These are phyloP conservation scores for Hygrophoropsis aurantiaca DNA, from an alignment of 768 basidiomycete species.

Conservation along the genomic window DNA sequence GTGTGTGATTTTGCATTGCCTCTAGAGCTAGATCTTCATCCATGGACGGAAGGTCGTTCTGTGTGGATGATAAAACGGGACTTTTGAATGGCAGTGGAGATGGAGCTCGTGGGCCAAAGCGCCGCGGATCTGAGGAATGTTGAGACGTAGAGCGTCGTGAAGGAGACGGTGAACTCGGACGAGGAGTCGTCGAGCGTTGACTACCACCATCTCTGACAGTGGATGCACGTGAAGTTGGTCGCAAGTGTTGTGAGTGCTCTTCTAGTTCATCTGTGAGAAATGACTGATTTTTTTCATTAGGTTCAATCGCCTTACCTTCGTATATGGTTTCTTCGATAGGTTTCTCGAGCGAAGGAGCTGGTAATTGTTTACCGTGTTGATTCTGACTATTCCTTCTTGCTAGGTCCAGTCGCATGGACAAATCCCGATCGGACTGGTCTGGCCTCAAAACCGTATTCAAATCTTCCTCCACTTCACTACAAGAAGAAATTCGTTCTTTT, in stretches of 20 bases:
- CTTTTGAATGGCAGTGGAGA: constrained; percentile 63
- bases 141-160: constrained; percentile 46
- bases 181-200: constrained; percentile 48
- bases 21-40: constrained; percentile 50
- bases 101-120: constrained; percentile 72
- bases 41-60: constrained; percentile 38
- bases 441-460: constrained; percentile 39
- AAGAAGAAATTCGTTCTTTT: constrained; percentile 37
- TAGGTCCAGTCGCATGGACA: constrained; percentile 75
- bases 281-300: too few species aligned
- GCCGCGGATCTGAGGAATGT: constrained; percentile 57
- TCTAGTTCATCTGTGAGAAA: constrained; percentile 41
- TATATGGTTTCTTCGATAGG: constrained; percentile 70
- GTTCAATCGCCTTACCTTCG: constrained; percentile 53
- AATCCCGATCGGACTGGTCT: constrained; percentile 74
- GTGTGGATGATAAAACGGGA: constrained; percentile 22
- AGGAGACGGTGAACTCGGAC: constrained; percentile 42
- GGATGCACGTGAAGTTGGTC: constrained; percentile 57
- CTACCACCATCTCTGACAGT: constrained; percentile 36
- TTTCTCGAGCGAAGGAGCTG: constrained; percentile 41
- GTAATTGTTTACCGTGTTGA: constrained; percentile 53
- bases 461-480: constrained; percentile 49
- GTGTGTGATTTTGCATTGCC: constrained; percentile 19
- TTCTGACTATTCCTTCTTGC: constrained; percentile 83
- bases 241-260: constrained; percentile 53